Conservation (phyloP, 2,329 filamentous ascomycete genomes). For the Aspergillus neoniger region DNA sequence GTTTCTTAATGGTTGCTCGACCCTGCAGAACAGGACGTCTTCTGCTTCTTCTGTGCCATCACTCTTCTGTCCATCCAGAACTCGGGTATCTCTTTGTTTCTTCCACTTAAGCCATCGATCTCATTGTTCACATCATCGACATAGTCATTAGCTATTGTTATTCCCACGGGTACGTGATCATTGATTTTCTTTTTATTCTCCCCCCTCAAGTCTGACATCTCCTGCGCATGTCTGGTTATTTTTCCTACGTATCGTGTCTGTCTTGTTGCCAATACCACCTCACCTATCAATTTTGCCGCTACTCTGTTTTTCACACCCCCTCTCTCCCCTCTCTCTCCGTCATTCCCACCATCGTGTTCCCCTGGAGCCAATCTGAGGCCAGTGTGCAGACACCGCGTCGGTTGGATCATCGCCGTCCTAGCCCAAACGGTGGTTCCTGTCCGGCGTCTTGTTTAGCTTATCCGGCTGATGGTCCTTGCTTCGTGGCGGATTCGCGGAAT, state of each 20-base stretch:
- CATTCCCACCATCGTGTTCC: background rate
- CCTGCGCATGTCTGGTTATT: background rate
- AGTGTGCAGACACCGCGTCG: constrained; percentile 12
- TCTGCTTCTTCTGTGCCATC: constrained; percentile 1
- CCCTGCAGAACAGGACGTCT: constrained; percentile 13
- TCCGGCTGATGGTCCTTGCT: constrained; percentile 26
- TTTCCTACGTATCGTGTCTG: background rate
- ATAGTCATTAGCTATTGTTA: background rate
- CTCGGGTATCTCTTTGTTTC: constrained; percentile 1
- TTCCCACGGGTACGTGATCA: constrained; percentile 2
- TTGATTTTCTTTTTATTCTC: background rate
- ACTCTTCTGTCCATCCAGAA: background rate
- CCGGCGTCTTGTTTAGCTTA: constrained; percentile 22
- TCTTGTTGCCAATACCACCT: background rate
- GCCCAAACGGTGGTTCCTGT: constrained; percentile 22
- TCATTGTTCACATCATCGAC: background rate
- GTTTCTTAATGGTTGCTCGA: constrained; percentile 15
- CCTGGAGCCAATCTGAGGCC: constrained; percentile 14
- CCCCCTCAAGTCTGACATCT: background rate
- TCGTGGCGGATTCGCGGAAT: constrained; percentile 24
- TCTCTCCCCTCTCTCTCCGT: background rate
- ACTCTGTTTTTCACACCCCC: background rate
- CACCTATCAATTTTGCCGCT: background rate
- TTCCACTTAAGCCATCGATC: background rate
- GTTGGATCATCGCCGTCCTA: constrained; percentile 17